A percentile compares a stretch with the other conserved stretches of the same genome.
These are phyloP conservation scores for Pinus tabuliformis DNA, from an alignment of 75 land plant species.

Conservation along the genomic window DNA sequence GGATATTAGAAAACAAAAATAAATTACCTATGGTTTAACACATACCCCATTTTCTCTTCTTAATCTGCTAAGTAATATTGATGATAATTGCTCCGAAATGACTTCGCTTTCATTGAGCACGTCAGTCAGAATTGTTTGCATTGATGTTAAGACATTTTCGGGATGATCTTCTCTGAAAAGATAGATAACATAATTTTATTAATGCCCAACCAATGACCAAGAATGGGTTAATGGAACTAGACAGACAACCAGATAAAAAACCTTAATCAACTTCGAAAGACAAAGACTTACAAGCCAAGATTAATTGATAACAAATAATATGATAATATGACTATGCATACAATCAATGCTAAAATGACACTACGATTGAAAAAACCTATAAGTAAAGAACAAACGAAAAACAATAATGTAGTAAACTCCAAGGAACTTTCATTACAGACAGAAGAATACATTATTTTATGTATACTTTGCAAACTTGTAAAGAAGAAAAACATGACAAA, in stretches of 20 bases:
- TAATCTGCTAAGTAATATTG: slow-evolving; percentile 41
- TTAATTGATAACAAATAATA: background rate
- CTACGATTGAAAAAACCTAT: background rate
- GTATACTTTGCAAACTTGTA: background rate
- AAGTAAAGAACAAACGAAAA: background rate
- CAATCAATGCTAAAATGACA: background rate
- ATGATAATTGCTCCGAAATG: slow-evolving; percentile 51
- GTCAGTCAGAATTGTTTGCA: slow-evolving; percentile 80
- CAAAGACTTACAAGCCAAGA: background rate
- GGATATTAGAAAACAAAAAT: background rate
- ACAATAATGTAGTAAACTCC: background rate
- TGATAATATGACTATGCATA: background rate
- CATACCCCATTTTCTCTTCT: slow-evolving; percentile 50
- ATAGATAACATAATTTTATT: no score
- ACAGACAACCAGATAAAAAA: background rate
- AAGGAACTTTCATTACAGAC: no score
- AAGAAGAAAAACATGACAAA: background rate
- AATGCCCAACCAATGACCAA: no score
- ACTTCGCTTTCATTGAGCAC: slow-evolving; percentile 86
- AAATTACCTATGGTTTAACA: background rate
- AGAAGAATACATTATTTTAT: background rate
- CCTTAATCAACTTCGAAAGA: background rate
- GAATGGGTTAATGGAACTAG: no score
- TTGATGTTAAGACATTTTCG: slow-evolving; percentile 60
- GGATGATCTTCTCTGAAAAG: slow-evolving; percentile 84